These are phyloP conservation scores for Quercus engelmannii DNA, from an alignment of 306 rosid genomes.

Conservation along the genomic window DNA sequence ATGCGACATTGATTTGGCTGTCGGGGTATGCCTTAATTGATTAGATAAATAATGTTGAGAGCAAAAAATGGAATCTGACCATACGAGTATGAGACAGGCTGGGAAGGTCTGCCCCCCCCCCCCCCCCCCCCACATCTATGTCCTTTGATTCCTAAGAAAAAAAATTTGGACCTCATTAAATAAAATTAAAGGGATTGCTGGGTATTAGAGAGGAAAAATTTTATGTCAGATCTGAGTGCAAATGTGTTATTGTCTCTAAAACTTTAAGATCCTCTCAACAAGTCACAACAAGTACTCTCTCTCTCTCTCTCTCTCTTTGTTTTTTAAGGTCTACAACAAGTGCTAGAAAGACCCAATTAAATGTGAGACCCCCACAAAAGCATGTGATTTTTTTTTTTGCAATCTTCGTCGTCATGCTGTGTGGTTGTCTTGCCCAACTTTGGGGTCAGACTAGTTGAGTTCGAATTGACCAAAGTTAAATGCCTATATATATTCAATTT, in stretches of 20 bases:
- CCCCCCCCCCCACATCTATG: conserved; percentile 30
- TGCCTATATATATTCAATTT: background rate
- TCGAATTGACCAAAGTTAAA: background rate
- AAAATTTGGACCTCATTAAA: background rate
- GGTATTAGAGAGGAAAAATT: conserved; percentile 3
- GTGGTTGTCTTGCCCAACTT: conserved; percentile 13
- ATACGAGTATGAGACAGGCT: conserved; percentile 51
- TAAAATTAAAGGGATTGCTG: background rate
- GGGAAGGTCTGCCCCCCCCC: conserved; percentile 38
- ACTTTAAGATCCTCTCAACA: background rate
- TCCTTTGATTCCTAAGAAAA: conserved; percentile 2
- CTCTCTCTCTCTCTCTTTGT: background rate
- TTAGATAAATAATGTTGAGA: conserved; percentile 42
- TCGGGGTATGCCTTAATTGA: conserved; percentile 39
- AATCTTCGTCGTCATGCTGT: background rate
- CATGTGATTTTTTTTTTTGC: background rate
- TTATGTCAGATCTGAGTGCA: conserved; percentile 10
- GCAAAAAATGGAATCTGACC: conserved; percentile 43
- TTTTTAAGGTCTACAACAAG: background rate
- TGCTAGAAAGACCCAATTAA: conserved; percentile 5
- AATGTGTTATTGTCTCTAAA: conserved; percentile 27
- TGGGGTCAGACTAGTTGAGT: conserved; percentile 7
- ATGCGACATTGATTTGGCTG: conserved; percentile 54
- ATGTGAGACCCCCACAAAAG: background rate
- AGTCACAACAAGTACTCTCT: no score